phyloP scores from a whole-genome alignment of 2,329 filamentous ascomycete species.

The Elsinoe arachidis region DNA sequence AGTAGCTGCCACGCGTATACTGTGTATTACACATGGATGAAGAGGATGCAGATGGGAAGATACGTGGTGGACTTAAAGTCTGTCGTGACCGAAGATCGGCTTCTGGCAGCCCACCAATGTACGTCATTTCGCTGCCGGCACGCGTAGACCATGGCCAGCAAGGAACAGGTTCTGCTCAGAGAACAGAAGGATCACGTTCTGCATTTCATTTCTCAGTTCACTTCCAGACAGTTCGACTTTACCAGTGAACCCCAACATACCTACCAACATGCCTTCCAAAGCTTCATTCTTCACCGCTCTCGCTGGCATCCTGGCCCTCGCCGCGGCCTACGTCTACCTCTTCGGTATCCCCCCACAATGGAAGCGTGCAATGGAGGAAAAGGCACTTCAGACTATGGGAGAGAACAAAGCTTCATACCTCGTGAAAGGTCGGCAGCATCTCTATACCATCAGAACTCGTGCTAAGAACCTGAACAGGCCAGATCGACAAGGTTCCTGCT shows the following conservation, averaged over 20 bases:
- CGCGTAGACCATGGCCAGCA: background rate
- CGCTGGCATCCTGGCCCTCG: conserved; percentile 29
- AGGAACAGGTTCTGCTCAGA: background rate
- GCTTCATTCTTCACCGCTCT: conserved; percentile 22
- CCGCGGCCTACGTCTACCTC: conserved; percentile 35
- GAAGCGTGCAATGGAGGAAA: conserved; percentile 39
- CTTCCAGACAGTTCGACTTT: background rate
- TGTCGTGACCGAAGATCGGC: no score
- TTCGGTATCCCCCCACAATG: conserved; percentile 41
- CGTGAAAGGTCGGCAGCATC: conserved; percentile 20
- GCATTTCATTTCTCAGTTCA: background rate
- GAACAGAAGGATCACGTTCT: background rate
- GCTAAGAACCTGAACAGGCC: conserved; percentile 15
- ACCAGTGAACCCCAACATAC: background rate
- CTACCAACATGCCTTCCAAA: conserved; percentile 19
- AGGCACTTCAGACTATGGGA: conserved; percentile 43
- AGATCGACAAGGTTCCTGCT: conserved; percentile 22
- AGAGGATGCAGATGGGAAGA: no score
- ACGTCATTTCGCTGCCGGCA: background rate
- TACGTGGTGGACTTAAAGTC: no score
- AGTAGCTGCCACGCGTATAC: no score
- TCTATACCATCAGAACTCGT: background rate
- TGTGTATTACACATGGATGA: no score
- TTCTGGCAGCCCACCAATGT: background rate
- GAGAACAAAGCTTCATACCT: conserved; percentile 39